Percentiles rank a stretch among this genome's conserved stretches.
phyloP scores from a whole-genome alignment of 306 rosid species.

The Myrica gale region DNA sequence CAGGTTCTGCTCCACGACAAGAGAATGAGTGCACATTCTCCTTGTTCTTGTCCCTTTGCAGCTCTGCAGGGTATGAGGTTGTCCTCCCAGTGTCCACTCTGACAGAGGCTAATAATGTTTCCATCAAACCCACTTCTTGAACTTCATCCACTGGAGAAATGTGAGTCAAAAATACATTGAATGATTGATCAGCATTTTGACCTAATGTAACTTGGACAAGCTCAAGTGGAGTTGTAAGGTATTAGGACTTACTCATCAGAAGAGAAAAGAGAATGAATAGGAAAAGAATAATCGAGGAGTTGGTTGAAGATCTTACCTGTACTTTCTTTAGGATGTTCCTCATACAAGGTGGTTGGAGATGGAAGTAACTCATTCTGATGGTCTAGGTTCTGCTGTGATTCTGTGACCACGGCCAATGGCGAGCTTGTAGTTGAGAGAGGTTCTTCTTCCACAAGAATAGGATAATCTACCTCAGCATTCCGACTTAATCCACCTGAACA shows the following conservation, averaged over 20 bases:
- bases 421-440: conserved; percentile 17
- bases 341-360: not conserved
- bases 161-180: conserved; percentile 5
- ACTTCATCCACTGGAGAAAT: conserved; percentile 20
- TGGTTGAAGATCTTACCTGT: conserved; percentile 13
- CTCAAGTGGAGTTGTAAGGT: no score
- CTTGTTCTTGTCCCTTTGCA: conserved; percentile 15
- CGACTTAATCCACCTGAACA: conserved; percentile 38
- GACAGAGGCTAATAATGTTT: conserved; percentile 4
- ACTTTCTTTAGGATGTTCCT: conserved; percentile 10
- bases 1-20: not conserved
- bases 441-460: not conserved
- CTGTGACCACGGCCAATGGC: not conserved
- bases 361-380: conserved; percentile 20
- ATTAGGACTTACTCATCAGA: no score
- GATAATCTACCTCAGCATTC: conserved; percentile 23
- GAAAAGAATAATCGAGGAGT: not conserved
- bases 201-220: not conserved
- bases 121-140: conserved; percentile 21
- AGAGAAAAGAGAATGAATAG: no score
- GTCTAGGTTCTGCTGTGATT: conserved; percentile 18
- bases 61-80: conserved; percentile 11
- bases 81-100: conserved; percentile 16
- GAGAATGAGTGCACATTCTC: conserved; percentile 8
- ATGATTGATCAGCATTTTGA: not conserved